phyloP scores from a whole-genome alignment of 2,329 filamentous ascomycete genomes.

The Exophiala oligosperma region DNA sequence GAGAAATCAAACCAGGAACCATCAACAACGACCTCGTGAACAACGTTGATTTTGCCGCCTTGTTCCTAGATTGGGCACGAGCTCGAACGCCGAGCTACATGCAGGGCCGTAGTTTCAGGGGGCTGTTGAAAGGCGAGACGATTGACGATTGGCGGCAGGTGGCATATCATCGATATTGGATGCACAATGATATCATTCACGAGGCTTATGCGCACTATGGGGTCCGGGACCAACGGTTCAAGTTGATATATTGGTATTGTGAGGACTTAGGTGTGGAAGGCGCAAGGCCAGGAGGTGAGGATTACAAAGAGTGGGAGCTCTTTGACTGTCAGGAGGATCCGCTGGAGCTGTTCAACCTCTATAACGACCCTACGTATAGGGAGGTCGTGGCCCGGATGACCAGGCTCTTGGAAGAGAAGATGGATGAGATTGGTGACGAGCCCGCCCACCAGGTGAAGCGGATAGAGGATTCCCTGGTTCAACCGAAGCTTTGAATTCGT shows the following conservation, averaged over 20 bases:
- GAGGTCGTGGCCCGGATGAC: slow-evolving; percentile 45
- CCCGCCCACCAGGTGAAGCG: neutral
- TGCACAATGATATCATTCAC: slow-evolving; percentile 55
- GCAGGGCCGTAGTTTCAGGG: slow-evolving; percentile 51
- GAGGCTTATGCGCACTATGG: slow-evolving; percentile 55
- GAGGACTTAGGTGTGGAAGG: slow-evolving; percentile 51
- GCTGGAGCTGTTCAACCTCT: slow-evolving; percentile 52
- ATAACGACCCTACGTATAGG: slow-evolving; percentile 40
- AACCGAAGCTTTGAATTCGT: no score
- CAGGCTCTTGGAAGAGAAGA: slow-evolving; percentile 48
- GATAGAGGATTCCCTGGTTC: no score
- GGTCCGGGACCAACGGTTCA: slow-evolving; percentile 52
- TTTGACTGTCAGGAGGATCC: slow-evolving; percentile 55
- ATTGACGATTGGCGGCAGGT: slow-evolving; percentile 52
- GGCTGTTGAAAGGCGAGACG: slow-evolving; percentile 39
- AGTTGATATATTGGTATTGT: slow-evolving; percentile 61
- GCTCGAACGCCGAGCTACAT: slow-evolving; percentile 49
- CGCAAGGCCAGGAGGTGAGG: slow-evolving; percentile 34
- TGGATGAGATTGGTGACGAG: slow-evolving; percentile 54
- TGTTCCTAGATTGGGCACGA: slow-evolving; percentile 49
- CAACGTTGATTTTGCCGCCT: slow-evolving; percentile 57
- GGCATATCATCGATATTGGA: slow-evolving; percentile 58
- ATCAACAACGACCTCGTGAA: slow-evolving; percentile 52
- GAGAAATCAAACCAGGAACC: slow-evolving; percentile 39
- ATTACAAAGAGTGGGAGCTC: slow-evolving; percentile 54